Evolutionary conservation across 2,329 filamentous ascomycete genomes (phyloP), one percentile per base, ranked within the genome.

Genomic region (Pyrenochaeta sp.): DNA sequence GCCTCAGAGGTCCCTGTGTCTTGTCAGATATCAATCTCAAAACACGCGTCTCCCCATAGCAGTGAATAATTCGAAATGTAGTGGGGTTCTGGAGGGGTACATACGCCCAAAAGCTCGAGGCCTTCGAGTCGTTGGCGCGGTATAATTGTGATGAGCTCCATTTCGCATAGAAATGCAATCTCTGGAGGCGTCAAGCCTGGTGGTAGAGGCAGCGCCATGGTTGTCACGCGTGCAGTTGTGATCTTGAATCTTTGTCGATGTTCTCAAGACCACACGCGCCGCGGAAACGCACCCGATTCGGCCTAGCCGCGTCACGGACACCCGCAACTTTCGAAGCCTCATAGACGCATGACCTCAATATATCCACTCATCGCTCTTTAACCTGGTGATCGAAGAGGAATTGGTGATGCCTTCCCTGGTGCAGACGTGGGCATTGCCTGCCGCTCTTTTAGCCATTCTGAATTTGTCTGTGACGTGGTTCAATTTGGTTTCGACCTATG

Each of bases 101-200:
- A 78, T 79, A 97, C 94, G 55, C 87, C 86, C 41, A 99, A 82
- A 51, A 99, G 81, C 60, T 89, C 81, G 52, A 99, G 88, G 58
- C 84, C 84, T 56, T 96, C 91, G 39, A 99, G 85, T 53, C 89
- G 84, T 71, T 97, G 92, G 40, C 94, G 89, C 23, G 94, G 94
- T 35, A 97, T 85, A 15, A 99, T 83, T 0, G 92, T 96, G 42
- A 99, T 88, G 63, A 90, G 83, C 76, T 97, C 93, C 91, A 96
- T 97, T 76, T 99, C 94, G 72, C 92, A 96, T 19, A 97, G 78
- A 67, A 97, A 99, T 36, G 91, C 89, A 31, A 95, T 88, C 75
- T 99, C 94, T 53, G 89, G 80, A 47, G 94, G 90, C 60, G 89
- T 87, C 30, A 96, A 81, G 71, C 87, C 82, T 52, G 81, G 77